Conservation (phyloP, 805 yeast genomes). For the Sungouiozyma intestinalis region DNA sequence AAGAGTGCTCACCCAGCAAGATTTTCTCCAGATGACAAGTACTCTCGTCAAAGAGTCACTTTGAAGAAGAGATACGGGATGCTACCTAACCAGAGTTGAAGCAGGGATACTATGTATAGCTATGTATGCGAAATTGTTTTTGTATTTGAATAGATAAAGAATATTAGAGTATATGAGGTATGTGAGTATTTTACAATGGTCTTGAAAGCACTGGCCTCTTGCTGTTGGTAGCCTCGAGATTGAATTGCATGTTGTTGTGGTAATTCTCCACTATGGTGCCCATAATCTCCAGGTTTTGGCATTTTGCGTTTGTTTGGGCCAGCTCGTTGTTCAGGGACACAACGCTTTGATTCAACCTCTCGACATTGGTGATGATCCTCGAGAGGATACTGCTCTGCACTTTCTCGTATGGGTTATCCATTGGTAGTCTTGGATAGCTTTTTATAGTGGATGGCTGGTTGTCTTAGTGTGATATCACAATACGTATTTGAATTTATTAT, state of each 20-base stretch:
- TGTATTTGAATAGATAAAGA: neutral
- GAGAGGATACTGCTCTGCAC: conserved; percentile 66
- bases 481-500: neutral
- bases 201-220: conserved; percentile 23
- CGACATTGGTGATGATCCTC: conserved; percentile 70
- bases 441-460: neutral
- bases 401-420: conserved; percentile 84
- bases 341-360: conserved; percentile 62
- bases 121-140: no score
- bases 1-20: conserved; percentile 99
- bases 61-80: conserved; percentile 87
- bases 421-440: conserved; percentile 20
- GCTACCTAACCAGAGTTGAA: conserved; percentile 39
- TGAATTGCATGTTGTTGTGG: conserved; percentile 57
- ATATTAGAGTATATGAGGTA: neutral
- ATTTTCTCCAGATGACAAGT: conserved; percentile 98
- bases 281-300: conserved; percentile 58
- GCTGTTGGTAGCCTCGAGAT: conserved; percentile 55
- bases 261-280: conserved; percentile 76
- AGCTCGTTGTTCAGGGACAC: conserved; percentile 51
- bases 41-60: conserved; percentile 97
- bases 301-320: conserved; percentile 50
- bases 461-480: neutral
- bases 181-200: neutral
- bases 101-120: neutral